Percentiles rank a stretch among this genome's conserved stretches.
These are phyloP conservation scores for Thalassiosira livingstoniorum DNA, from an alignment of 352 stramenopile species.

Conservation along the genomic window DNA sequence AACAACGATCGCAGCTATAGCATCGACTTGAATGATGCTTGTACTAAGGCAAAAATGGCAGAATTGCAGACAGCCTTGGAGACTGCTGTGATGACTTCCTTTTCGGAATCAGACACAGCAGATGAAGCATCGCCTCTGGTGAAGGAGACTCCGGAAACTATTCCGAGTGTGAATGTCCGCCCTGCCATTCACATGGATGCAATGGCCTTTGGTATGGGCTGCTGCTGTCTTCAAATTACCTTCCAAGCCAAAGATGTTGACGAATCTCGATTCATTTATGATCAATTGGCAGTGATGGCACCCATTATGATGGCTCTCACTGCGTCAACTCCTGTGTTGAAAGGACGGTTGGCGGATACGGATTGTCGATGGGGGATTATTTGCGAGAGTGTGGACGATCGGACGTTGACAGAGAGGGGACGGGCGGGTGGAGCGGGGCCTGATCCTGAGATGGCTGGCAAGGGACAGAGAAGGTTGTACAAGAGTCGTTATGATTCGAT, in stretches of 20 bases:
- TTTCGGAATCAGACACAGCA: slow-evolving; percentile 20
- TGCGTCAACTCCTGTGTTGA: slow-evolving; percentile 97
- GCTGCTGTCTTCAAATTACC: slow-evolving; percentile 99
- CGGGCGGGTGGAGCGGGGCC: slow-evolving; percentile 50
- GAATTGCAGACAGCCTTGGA: slow-evolving; percentile 49
- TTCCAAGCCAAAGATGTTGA: slow-evolving; percentile 98
- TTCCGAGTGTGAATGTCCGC: too few species aligned
- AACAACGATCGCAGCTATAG: slow-evolving; percentile 1
- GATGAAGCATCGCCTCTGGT: slow-evolving; percentile 33
- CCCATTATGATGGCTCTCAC: slow-evolving; percentile 99
- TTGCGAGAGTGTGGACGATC: slow-evolving; percentile 96
- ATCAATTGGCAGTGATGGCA: slow-evolving; percentile 98
- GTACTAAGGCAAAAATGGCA: too few species aligned
- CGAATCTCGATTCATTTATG: slow-evolving; percentile 98
- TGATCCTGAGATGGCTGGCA: slow-evolving; percentile 90
- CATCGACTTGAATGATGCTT: too few species aligned
- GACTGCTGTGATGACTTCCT: slow-evolving; percentile 19
- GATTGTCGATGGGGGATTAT: slow-evolving; percentile 93
- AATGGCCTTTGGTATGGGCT: slow-evolving; percentile 99
- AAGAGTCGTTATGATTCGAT: slow-evolving; percentile 94
- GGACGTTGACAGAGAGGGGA: slow-evolving; percentile 87
- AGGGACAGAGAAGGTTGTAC: slow-evolving; percentile 91
- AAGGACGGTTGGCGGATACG: slow-evolving; percentile 89
- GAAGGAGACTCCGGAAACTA: too few species aligned
- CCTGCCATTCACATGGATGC: slow-evolving; percentile 98